Evolutionary conservation across 495 filamentous ascomycete species (phyloP).

Genomic region (Penicillium macrosclerotiorum): DNA sequence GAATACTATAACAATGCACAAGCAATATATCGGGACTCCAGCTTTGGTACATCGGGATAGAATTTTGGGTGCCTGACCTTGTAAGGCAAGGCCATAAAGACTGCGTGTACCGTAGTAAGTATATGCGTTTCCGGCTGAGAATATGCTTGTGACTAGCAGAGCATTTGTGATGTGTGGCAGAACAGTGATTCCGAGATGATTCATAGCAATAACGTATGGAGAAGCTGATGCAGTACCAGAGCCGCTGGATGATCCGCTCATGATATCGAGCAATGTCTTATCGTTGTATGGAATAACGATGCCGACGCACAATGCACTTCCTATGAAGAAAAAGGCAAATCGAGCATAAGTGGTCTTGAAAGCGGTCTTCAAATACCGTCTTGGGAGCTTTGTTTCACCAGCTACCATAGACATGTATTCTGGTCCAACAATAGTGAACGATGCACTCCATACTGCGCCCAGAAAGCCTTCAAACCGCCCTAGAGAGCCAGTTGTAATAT

Average conservation of each 20-base stretch:
- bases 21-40: conserved; percentile 45
- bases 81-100: conserved; percentile 66
- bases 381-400: conserved; percentile 71
- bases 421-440: conserved; percentile 48
- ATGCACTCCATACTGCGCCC: conserved; percentile 56
- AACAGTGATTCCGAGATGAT: conserved; percentile 59
- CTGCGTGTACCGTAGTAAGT: conserved; percentile 72
- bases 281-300: conserved; percentile 63
- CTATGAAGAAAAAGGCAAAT: conserved; percentile 69
- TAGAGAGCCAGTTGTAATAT: conserved; percentile 55
- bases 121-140: conserved; percentile 78
- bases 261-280: conserved; percentile 42
- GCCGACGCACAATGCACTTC: conserved; percentile 64
- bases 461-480: conserved; percentile 72
- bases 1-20: conserved; percentile 36
- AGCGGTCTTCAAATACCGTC: conserved; percentile 48
- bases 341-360: conserved; percentile 73
- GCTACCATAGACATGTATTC: conserved; percentile 80
- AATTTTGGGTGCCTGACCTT: conserved; percentile 60
- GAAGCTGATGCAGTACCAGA: conserved; percentile 56
- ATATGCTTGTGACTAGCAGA: conserved; percentile 66
- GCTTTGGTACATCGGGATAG: conserved; percentile 44
- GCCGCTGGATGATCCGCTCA: conserved; percentile 24
- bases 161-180: conserved; percentile 75
- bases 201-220: conserved; percentile 82